These are phyloP conservation scores for Linum trigynum DNA, from an alignment of 345 rosid genomes.

Conservation along the genomic window DNA sequence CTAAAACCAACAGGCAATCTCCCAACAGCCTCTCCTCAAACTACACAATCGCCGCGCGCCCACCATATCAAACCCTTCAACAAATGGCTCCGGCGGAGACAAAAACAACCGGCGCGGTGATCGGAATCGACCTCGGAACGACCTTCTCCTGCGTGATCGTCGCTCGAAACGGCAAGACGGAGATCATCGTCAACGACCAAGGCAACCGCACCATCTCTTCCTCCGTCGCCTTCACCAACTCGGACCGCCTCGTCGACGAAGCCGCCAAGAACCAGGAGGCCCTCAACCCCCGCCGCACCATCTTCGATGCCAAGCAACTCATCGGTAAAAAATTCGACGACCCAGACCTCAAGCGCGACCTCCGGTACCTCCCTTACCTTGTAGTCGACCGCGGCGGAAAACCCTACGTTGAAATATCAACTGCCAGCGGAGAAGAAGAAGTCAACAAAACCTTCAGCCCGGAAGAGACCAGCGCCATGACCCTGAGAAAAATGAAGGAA, in stretches of 20 bases:
- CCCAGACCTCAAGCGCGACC: constrained; percentile 37
- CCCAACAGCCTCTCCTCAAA: no score
- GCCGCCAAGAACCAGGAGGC: constrained; percentile 48
- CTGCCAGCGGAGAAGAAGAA: constrained; percentile 26
- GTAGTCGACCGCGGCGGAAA: constrained; percentile 31
- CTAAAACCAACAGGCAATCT: no score
- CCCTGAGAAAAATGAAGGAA: constrained; percentile 47
- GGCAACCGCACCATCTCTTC: constrained; percentile 61
- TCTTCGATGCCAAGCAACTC: no score
- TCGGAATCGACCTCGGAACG: no score
- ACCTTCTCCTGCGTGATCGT: no score
- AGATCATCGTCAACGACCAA: constrained; percentile 45
- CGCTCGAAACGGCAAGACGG: no score
- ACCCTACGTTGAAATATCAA: constrained; percentile 24
- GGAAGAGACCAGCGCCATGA: constrained; percentile 55
- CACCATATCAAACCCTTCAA: no score
- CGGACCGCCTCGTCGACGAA: constrained; percentile 7
- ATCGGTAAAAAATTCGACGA: no score
- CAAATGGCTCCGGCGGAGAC: no score
- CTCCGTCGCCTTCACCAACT: constrained; percentile 48
- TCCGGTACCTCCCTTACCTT: constrained; percentile 46
- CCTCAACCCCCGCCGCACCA: no score
- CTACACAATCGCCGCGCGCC: no score
- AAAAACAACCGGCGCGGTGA: no score
- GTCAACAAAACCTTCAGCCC: constrained; percentile 50